These are phyloP conservation scores for Citrus hindsii DNA, from an alignment of 345 rosid species.

Conservation along the genomic window DNA sequence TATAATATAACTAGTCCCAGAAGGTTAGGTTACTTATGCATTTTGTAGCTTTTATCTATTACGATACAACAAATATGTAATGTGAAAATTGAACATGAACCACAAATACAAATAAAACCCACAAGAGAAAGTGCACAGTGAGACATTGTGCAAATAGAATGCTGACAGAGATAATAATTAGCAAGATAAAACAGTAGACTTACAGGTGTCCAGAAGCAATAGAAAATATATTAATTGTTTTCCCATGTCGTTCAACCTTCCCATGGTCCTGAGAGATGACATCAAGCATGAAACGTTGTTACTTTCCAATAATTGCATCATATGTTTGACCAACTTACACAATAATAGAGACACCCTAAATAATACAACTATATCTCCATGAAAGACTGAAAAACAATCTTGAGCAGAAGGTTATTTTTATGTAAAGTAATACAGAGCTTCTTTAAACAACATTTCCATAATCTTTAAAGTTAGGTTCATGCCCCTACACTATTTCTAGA, in stretches of 20 bases:
- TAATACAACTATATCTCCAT: not conserved
- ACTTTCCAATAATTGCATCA: constrained; percentile 4
- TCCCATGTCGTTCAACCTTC: constrained; percentile 75
- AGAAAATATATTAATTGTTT: constrained; percentile 82
- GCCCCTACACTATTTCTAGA: not conserved
- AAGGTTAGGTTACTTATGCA: not conserved
- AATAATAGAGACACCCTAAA: not conserved
- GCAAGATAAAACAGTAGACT: constrained; percentile 30
- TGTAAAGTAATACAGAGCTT: not conserved
- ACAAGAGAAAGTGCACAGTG: not conserved
- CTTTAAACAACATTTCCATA: not conserved
- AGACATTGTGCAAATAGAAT: not conserved
- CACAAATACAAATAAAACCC: not conserved
- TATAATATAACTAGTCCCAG: not conserved
- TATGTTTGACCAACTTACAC: not conserved
- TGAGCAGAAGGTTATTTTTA: not conserved
- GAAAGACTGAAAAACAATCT: not conserved
- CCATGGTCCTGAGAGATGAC: constrained; percentile 47
- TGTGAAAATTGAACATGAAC: not conserved
- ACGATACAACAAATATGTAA: not conserved
- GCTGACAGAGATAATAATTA: not conserved
- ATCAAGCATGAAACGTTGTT: constrained; percentile 9
- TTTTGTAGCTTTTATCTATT: not conserved
- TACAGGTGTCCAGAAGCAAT: constrained; percentile 99
- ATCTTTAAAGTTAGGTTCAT: not conserved